phyloP scores from a whole-genome alignment of 805 yeast species.

The Saturnispora serradocipensis region DNA sequence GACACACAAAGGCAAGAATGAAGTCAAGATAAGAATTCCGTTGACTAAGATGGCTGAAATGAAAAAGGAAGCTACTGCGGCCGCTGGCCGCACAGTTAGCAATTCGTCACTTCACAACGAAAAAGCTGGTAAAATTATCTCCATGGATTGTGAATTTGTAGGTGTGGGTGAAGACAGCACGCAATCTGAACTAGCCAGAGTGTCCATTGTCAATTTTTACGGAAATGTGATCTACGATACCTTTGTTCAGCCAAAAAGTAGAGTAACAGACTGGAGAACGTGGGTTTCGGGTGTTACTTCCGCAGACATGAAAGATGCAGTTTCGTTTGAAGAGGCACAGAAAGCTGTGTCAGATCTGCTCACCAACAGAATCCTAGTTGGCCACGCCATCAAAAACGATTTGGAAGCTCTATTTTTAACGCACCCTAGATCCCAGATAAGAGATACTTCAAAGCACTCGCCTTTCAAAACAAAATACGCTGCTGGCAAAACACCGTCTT shows the following conservation, averaged over 20 bases:
- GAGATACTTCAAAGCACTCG: slow-evolving; percentile 66
- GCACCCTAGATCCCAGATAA: slow-evolving; percentile 52
- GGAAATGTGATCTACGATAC: slow-evolving; percentile 66
- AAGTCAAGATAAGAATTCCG: slow-evolving; percentile 10
- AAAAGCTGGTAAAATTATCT: slow-evolving; percentile 61
- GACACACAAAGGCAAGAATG: background rate
- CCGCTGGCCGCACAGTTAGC: background rate
- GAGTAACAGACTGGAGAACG: slow-evolving; percentile 86
- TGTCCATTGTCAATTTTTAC: slow-evolving; percentile 75
- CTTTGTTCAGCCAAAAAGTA: slow-evolving; percentile 66
- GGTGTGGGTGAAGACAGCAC: slow-evolving; percentile 74
- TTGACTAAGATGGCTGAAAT: slow-evolving; percentile 8
- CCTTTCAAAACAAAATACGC: slow-evolving; percentile 50
- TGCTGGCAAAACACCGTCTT: slow-evolving; percentile 62
- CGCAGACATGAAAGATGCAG: slow-evolving; percentile 56
- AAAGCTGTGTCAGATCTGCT: slow-evolving; percentile 42
- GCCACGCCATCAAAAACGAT: slow-evolving; percentile 82
- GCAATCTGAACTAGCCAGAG: slow-evolving; percentile 72
- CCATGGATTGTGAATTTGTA: slow-evolving; percentile 92
- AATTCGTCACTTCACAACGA: background rate
- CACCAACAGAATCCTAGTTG: slow-evolving; percentile 54
- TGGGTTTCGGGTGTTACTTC: slow-evolving; percentile 86
- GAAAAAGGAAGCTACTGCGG: background rate
- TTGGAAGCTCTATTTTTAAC: slow-evolving; percentile 55
- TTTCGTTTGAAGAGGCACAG: slow-evolving; percentile 61